Conservation (phyloP, 108 stramenopile species). For the Pseudonitzschia multistriata region DNA sequence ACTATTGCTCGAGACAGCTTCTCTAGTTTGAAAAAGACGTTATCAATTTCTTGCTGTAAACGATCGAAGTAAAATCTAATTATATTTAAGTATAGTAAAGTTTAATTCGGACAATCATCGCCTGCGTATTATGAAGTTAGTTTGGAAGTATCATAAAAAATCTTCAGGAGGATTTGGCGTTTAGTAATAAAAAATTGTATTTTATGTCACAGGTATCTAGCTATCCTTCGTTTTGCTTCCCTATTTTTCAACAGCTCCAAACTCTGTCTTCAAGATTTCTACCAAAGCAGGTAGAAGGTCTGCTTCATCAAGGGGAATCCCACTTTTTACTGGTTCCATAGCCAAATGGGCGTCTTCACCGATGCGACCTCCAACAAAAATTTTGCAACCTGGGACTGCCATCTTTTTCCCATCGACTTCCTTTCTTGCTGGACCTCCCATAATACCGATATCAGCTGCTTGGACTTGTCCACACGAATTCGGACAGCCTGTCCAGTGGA, state of each 20-base stretch:
- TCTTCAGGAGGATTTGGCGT: too few relatives aligned
- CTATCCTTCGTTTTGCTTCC: too few relatives aligned
- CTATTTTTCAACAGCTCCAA: conserved; percentile 72
- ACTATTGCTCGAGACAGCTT: too few relatives aligned
- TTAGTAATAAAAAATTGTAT: not conserved
- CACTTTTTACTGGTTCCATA: conserved; percentile 66
- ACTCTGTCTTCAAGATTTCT: conserved; percentile 72
- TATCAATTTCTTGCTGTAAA: too few relatives aligned
- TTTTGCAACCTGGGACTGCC: conserved; percentile 91
- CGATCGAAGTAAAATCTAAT: too few relatives aligned
- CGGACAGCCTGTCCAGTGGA: conserved; percentile 97
- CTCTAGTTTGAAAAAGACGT: too few relatives aligned
- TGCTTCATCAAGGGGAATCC: conserved; percentile 75
- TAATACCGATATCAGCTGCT: conserved; percentile 93
- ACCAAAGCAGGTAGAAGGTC: conserved; percentile 70
- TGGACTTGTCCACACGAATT: conserved; percentile 95
- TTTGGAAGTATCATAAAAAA: too few relatives aligned
- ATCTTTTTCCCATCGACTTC: conserved; percentile 79
- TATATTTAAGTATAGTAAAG: too few relatives aligned
- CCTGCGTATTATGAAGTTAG: too few relatives aligned
- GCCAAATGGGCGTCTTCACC: conserved; percentile 85
- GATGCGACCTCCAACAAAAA: conserved; percentile 88
- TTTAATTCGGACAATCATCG: too few relatives aligned
- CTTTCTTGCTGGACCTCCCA: conserved; percentile 90
- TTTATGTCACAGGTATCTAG: too few relatives aligned